Base-by-base conservation (phyloP, 441 rosid species). In the Populus hybrid region DNA sequence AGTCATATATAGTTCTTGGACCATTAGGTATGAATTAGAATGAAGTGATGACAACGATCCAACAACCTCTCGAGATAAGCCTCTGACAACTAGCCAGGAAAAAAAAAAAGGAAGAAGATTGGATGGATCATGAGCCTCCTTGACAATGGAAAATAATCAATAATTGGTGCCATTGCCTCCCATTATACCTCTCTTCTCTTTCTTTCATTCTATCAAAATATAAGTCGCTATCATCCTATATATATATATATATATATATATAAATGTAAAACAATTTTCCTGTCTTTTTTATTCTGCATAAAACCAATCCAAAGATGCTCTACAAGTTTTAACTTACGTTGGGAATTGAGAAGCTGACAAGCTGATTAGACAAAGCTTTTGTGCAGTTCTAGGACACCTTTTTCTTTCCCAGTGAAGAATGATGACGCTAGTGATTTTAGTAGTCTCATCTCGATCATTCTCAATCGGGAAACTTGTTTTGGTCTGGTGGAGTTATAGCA, bases 1-100 rank as follows among this genome's bases (percentile, higher is more conserved):
- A 29, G 4, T 29, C 31, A 29, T 29, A 29, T n/a, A n/a, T n/a
- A n/a, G 31, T 29, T 29, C 31, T 29, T 29, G 31, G 31, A 29
- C 40, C 69, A 18, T 56, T 38, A 24, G 65, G 71, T 24, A 10
- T 36, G 65, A 72, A 80, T 28, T 28, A 71, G 64, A 75, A 53
- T 26, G 23, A 72, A 66, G 26, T 29, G 28, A 74, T 64, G 79
- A 33, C 4, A 21, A 42, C 64, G 68, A 21, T 74, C n/a, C 7
- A 50, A 1, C 61, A 53, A 16, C 61, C 61, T 18, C 61, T 53
- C 61, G 0, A 53, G 61, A 53, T 53, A 16, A 16, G 61, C n/a
- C 61, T 53, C 61, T 53, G 7, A 4, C 61, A 53, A 1, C 59
- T 29, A 29, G 31, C 31, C n/a, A 50, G 59, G 4, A 50, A 6